phyloP scores from a whole-genome alignment of 2,329 filamentous ascomycete genomes.

The Aspergillus arachidicola region DNA sequence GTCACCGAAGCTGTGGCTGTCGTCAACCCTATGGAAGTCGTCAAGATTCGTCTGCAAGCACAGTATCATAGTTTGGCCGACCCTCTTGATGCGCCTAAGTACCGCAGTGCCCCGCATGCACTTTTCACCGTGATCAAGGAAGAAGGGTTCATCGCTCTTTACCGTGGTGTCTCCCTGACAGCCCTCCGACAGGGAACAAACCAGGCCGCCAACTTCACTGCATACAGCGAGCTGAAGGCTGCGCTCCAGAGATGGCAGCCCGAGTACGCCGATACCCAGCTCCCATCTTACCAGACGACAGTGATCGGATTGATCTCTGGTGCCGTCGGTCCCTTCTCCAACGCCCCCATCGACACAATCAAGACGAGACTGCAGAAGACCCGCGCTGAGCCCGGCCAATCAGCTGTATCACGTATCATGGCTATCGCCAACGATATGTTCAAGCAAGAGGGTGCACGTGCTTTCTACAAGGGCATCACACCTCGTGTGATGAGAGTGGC shows the following conservation, averaged over 20 bases:
- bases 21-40: constrained; percentile 97
- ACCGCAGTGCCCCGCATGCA: constrained; percentile 85
- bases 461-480: constrained; percentile 99
- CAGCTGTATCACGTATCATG: constrained; percentile 76
- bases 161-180: constrained; percentile 90
- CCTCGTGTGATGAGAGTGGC: constrained; percentile 96
- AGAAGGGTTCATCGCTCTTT: constrained; percentile 84
- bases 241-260: constrained; percentile 73
- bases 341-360: constrained; percentile 98
- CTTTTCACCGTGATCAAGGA: constrained; percentile 88
- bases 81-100: constrained; percentile 93
- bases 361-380: constrained; percentile 95
- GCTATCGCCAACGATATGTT: constrained; percentile 83
- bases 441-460: constrained; percentile 88
- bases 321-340: constrained; percentile 93
- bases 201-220: constrained; percentile 98
- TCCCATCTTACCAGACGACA: constrained; percentile 89
- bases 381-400: constrained; percentile 77
- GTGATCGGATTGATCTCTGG: constrained; percentile 87
- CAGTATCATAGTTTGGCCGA: constrained; percentile 98
- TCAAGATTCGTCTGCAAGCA: constrained; percentile 97
- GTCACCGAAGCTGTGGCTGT: constrained; percentile 95
- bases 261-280: constrained; percentile 62
- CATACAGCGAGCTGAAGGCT: constrained; percentile 91
- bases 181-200: constrained; percentile 94